These are phyloP conservation scores for Phanerochaete sordida DNA, from an alignment of 768 basidiomycete genomes.

Conservation along the genomic window DNA sequence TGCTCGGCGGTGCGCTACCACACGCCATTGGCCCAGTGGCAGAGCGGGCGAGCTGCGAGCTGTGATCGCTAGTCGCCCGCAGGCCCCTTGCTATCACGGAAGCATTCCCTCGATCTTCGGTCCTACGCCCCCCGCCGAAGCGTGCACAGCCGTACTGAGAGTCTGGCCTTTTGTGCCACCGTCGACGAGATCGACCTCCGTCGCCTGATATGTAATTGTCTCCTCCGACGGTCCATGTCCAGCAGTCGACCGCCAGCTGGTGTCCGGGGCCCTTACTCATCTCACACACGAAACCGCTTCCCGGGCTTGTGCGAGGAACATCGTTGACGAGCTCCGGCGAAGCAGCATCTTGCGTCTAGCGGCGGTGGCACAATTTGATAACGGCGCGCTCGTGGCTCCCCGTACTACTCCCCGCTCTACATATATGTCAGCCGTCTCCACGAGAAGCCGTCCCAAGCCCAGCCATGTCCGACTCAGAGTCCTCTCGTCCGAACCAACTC, in stretches of 20 bases:
- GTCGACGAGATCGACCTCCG: neutral
- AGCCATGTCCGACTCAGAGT: neutral
- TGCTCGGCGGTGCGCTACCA: neutral
- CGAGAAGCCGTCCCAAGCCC: neutral
- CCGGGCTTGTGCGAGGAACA: neutral
- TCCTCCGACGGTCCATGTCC: neutral
- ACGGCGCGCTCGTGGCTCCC: neutral
- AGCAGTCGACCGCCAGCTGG: neutral
- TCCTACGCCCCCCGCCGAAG: neutral
- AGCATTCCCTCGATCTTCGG: neutral
- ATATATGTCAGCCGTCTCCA: neutral
- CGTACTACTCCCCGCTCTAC: neutral
- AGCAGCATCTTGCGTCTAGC: neutral
- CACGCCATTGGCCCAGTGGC: neutral
- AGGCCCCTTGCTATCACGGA: neutral
- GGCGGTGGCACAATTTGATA: neutral
- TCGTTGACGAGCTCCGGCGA: neutral
- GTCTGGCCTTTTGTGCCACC: neutral
- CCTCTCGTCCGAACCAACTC: conserved; percentile 14
- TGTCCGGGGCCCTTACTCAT: neutral
- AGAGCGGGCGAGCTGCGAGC: neutral
- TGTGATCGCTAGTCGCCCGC: neutral
- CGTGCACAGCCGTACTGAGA: neutral
- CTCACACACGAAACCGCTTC: neutral
- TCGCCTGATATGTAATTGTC: neutral